Conservation (phyloP, 495 filamentous ascomycete species). For the Trichoderma reesei region DNA sequence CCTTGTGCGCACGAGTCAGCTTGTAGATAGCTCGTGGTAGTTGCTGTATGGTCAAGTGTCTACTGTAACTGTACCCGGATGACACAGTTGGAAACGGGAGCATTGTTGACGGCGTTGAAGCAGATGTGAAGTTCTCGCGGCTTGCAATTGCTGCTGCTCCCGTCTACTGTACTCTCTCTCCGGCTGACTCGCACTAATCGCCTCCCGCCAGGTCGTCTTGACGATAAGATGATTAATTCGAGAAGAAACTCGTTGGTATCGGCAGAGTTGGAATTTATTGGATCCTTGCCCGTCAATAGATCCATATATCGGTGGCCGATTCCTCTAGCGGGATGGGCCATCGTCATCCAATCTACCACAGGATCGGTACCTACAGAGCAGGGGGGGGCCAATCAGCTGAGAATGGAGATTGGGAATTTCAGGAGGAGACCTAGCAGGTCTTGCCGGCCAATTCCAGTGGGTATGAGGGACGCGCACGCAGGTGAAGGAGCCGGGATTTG, state of each 20-base stretch:
- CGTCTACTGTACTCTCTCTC: neutral
- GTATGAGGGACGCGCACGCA: neutral
- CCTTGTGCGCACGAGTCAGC: neutral
- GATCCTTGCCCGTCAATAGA: neutral
- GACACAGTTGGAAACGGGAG: too few relatives aligned
- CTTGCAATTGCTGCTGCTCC: too few relatives aligned
- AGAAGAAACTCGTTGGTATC: too few relatives aligned
- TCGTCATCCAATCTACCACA: neutral
- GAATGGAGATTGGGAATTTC: too few relatives aligned
- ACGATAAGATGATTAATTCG: too few relatives aligned
- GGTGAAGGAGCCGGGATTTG: neutral
- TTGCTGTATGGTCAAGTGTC: neutral
- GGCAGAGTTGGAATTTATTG: neutral
- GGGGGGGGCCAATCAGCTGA: too few relatives aligned
- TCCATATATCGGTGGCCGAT: constrained; percentile 3
- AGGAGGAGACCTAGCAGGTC: neutral
- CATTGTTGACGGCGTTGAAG: too few relatives aligned
- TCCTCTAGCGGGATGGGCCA: neutral
- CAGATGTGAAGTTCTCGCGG: too few relatives aligned
- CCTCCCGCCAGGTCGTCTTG: constrained; percentile 1
- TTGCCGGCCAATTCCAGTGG: neutral
- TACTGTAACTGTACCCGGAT: too few relatives aligned
- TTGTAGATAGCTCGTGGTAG: neutral
- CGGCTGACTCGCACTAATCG: neutral
- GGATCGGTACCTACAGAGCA: neutral